Evolutionary conservation across 768 basidiomycete genomes (phyloP).

Genomic region (Glaciozyma antarctica): DNA sequence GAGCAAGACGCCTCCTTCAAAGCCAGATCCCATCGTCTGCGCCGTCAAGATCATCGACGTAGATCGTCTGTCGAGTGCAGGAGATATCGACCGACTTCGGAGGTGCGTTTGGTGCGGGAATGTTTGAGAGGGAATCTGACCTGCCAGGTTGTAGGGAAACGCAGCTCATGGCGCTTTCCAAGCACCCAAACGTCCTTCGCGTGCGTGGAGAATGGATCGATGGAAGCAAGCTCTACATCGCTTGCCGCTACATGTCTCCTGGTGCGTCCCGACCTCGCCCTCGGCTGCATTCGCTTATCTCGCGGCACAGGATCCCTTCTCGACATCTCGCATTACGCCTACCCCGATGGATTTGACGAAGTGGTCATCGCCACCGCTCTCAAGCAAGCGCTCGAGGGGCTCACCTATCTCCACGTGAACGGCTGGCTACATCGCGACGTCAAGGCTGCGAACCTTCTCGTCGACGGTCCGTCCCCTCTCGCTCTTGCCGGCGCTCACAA

Average conservation of each 20-base stretch:
- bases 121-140: not conserved
- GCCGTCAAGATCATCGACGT: conserved; percentile 79
- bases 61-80: conserved; percentile 55
- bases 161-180: conserved; percentile 80
- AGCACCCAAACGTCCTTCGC: conserved; percentile 85
- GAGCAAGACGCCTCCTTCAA: conserved; percentile 13
- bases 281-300: not conserved
- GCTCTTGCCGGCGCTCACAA: conserved; percentile 59
- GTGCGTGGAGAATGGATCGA: conserved; percentile 83
- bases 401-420: conserved; percentile 79
- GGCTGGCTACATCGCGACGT: conserved; percentile 84
- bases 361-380: conserved; percentile 76
- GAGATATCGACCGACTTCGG: conserved; percentile 23
- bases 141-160: conserved; percentile 51
- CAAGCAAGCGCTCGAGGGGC: conserved; percentile 72
- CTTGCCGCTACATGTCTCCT: conserved; percentile 39
- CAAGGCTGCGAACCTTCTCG: conserved; percentile 86
- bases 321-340: conserved; percentile 73
- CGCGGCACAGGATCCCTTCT: conserved; percentile 50
- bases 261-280: not conserved
- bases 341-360: conserved; percentile 83
- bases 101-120: conserved; percentile 1
- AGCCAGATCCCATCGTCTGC: conserved; percentile 46
- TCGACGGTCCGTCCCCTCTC: conserved; percentile 70
- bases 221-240: conserved; percentile 74